These are phyloP conservation scores for Euryodendron excelsum DNA, from an alignment of 148 eudicot genomes.

Conservation along the genomic window DNA sequence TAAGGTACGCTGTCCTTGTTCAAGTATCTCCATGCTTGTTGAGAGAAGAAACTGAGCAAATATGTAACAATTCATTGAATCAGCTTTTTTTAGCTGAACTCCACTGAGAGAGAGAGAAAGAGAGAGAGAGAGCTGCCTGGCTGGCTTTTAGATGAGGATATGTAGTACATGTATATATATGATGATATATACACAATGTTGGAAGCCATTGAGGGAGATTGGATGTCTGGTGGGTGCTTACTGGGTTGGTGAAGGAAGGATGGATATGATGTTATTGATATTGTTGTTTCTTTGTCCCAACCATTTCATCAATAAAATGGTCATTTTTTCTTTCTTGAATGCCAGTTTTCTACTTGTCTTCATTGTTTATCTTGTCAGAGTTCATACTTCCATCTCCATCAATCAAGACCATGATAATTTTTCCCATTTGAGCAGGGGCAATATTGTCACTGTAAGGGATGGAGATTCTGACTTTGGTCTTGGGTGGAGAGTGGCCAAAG, in stretches of 20 bases:
- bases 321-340: slow-evolving; percentile 24
- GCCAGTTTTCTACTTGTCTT: not conserved
- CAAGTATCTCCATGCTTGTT: not conserved
- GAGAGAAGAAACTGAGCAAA: not conserved
- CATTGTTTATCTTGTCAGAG: not conserved
- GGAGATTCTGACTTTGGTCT: not conserved
- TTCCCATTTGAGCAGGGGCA: not conserved
- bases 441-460: not conserved
- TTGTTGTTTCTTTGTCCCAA: slow-evolving; percentile 38
- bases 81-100: not conserved
- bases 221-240: too few species aligned
- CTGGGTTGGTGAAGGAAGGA: too few species aligned
- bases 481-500: not conserved
- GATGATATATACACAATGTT: slow-evolving; percentile 35
- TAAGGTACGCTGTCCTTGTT: not conserved
- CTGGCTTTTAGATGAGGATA: slow-evolving; percentile 36
- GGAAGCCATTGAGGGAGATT: slow-evolving; percentile 19
- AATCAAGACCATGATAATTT: not conserved
- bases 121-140: slow-evolving; percentile 16
- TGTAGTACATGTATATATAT: slow-evolving; percentile 54
- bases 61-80: not conserved
- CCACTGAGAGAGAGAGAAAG: slow-evolving; percentile 3
- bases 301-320: slow-evolving; percentile 48
- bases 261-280: slow-evolving; percentile 30
- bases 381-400: not conserved